Percentiles rank a stretch among this genome's conserved stretches.
These are phyloP conservation scores for Gonapodya sp. DNA, from an alignment of 192 early-diverging fungal species.

Conservation along the genomic window DNA sequence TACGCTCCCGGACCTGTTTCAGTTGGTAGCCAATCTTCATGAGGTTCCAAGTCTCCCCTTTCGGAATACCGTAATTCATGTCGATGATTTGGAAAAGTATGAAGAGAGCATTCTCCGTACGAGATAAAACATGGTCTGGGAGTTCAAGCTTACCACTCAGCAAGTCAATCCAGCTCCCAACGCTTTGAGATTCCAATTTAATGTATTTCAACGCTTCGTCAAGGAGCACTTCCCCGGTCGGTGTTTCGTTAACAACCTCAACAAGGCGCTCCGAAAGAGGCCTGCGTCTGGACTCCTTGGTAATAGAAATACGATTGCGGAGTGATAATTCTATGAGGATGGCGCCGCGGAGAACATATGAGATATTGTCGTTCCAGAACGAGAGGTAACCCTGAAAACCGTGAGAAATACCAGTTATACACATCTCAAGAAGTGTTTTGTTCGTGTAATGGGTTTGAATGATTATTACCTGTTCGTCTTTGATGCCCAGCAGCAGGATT, in stretches of 20 bases:
- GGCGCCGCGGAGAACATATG: slow-evolving; percentile 86
- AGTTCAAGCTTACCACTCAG: slow-evolving; percentile 68
- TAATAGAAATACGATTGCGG: slow-evolving; percentile 75
- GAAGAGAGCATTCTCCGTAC: too few species aligned
- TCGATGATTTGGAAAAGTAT: neutral
- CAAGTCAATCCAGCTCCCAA: slow-evolving; percentile 92
- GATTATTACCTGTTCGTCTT: slow-evolving; percentile 69
- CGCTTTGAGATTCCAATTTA: slow-evolving; percentile 74
- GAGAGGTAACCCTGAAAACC: slow-evolving; percentile 79
- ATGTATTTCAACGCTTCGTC: slow-evolving; percentile 91
- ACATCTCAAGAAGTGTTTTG: too few species aligned
- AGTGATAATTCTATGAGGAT: slow-evolving; percentile 96
- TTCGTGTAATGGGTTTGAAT: too few species aligned
- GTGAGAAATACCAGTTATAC: neutral
- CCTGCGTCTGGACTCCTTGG: slow-evolving; percentile 68
- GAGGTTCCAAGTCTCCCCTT: slow-evolving; percentile 98
- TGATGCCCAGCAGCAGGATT: slow-evolving; percentile 83
- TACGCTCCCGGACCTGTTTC: slow-evolving; percentile 91
- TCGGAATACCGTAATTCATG: neutral
- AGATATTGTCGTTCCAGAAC: slow-evolving; percentile 99
- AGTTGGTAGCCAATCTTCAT: slow-evolving; percentile 94
- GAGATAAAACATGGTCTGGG: slow-evolving; percentile 4
- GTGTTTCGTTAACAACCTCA: slow-evolving; percentile 68
- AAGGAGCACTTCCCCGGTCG: slow-evolving; percentile 89
- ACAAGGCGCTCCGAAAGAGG: slow-evolving; percentile 75